A percentile compares a stretch with the other conserved stretches of the same genome.
These are phyloP conservation scores for Nyssa sinensis DNA, from an alignment of 148 eudicot species.

Conservation along the genomic window DNA sequence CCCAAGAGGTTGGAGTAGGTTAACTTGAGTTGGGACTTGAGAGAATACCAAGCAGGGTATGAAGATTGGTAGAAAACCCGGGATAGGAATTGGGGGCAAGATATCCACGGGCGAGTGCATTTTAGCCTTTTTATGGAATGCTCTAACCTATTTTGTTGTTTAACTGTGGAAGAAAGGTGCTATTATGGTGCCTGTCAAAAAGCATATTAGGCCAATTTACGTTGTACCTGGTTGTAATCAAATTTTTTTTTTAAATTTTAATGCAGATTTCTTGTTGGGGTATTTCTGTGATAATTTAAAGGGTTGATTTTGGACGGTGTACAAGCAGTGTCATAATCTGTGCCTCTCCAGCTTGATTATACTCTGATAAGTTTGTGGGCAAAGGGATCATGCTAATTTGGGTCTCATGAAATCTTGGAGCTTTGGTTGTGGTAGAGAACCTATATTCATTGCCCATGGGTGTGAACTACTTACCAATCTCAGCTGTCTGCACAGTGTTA, in stretches of 20 bases:
- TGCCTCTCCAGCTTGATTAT: constrained; percentile 19
- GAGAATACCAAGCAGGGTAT: background rate
- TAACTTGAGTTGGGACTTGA: background rate
- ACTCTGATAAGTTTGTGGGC: constrained; percentile 5
- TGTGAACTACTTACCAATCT: constrained; percentile 62
- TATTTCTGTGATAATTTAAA: constrained; percentile 3
- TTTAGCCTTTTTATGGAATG: background rate
- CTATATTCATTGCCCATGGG: constrained; percentile 56
- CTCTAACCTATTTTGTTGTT: background rate
- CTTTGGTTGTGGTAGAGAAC: constrained; percentile 24
- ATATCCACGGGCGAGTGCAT: background rate
- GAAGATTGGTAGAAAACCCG: background rate
- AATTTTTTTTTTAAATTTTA: background rate
- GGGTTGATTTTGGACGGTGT: constrained; percentile 12
- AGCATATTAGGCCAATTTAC: background rate
- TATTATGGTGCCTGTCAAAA: background rate
- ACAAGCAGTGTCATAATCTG: constrained; percentile 12
- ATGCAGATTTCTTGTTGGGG: constrained; percentile 15
- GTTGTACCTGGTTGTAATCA: background rate
- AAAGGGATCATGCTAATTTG: constrained; percentile 32
- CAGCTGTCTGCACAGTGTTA: constrained; percentile 68
- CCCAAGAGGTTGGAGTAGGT: too few species aligned
- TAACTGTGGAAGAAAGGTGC: background rate
- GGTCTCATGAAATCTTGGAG: constrained; percentile 61
- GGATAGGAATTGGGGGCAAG: constrained; percentile 2